Conservation (phyloP, 2,329 filamentous ascomycete genomes). For the Botrytis tulipae region DNA sequence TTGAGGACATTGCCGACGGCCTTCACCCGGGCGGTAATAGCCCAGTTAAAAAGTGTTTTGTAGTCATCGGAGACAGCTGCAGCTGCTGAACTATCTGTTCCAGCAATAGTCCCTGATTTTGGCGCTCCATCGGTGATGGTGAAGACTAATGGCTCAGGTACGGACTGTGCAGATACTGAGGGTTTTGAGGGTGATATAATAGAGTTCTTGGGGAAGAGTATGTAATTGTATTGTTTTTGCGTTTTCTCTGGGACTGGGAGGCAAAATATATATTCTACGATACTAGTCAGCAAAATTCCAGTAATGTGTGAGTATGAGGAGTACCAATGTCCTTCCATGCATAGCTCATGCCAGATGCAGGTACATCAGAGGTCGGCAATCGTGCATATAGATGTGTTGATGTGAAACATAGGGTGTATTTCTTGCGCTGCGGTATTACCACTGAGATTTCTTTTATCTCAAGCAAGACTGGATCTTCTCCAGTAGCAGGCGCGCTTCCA, state of each 20-base stretch:
- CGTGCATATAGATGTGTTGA: conserved; percentile 57
- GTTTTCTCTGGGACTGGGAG: conserved; percentile 64
- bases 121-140: conserved; percentile 59
- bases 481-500: conserved; percentile 30
- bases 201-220: conserved; percentile 56
- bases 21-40: conserved; percentile 52
- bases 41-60: conserved; percentile 60
- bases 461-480: conserved; percentile 53
- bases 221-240: conserved; percentile 64
- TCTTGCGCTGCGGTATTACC: conserved; percentile 66
- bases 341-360: conserved; percentile 55
- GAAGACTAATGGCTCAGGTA: conserved; percentile 61
- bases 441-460: conserved; percentile 66
- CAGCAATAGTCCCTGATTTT: conserved; percentile 57
- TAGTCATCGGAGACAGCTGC: conserved; percentile 58
- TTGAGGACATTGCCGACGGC: conserved; percentile 47
- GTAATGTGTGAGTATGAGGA: conserved; percentile 25
- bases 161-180: conserved; percentile 39
- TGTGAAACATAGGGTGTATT: conserved; percentile 64
- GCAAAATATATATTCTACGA: conserved; percentile 59
- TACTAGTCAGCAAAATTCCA: conserved; percentile 11
- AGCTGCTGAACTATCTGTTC: conserved; percentile 50
- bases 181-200: conserved; percentile 52
- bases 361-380: conserved; percentile 50
- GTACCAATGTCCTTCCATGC: conserved; percentile 62